Base-by-base conservation (phyloP, 208 protist genomes). In the Crithidia expoeki region DNA sequence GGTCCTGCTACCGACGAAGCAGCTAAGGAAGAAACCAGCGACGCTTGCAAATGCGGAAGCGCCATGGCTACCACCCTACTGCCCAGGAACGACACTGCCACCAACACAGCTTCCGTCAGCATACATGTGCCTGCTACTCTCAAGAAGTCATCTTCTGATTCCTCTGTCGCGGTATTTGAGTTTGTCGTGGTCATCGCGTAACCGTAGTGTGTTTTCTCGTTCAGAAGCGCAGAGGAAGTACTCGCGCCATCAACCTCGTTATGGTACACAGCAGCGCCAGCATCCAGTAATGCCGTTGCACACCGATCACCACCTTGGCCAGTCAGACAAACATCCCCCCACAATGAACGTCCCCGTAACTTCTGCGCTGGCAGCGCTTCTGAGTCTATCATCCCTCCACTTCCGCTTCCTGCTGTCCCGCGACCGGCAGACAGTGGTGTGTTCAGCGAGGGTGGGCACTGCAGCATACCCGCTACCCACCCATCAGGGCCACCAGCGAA, bases 81-180 rank as follows among this genome's bases (percentile, higher is more conserved):
- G 19, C 63, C 71, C n/a, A 76, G n/a, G 25, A 60, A 70, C 16
- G 71, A 64, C 30, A 52, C 64, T 7, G 38, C 56, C 12, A 76
- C 71, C 21, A 76, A 21, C 47, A 76, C 4, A 9, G 71, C 71
- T 49, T 76, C 71, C 11, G 64, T 66, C 19, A 71, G 19, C 7
- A 21, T 19, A 44, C 71, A 76, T 47, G 57, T 67, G n/a, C 62
- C 46, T 14, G 63, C 25, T 3, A 30, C 17, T 53, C 36, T 27
- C 10, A 1, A 3, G 12, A 19, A 9, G 25, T 38, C 49, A 0
- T 63, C 34, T 12, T 33, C 55, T 21, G 10, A 30, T 19, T 32
- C 30, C 47, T 9, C 32, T 6, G 57, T 46, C 12, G 17, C 55
- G 33, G 55, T 28, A 60, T 21, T 17, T 30, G 38, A 11, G 19